Base-by-base conservation (phyloP, 805 yeast species). In the Teunomyces pallodes region DNA sequence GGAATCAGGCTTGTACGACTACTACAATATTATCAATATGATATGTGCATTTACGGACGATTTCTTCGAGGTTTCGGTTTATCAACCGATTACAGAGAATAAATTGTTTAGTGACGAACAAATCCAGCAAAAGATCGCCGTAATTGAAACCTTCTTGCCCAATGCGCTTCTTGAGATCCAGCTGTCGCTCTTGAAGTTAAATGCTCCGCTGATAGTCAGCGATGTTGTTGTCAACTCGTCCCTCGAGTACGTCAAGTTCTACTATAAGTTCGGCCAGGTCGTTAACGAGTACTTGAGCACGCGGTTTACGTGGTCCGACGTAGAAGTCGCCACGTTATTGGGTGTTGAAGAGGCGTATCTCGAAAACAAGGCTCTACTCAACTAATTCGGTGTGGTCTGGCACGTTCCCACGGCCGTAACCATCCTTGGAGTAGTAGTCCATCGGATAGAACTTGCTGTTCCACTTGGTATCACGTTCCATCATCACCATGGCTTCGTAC, bases 381-480 rank as follows among this genome's bases (percentile, higher is more conserved):
- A 29, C 8, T 27, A 41, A 29, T 5, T 30, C 35, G 9, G 43
- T 14, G 43, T 30, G 43, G 14, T 41, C 45, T 2, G 45, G 45
- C 7, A 42, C 29, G 9, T 46, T 33, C 9, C 97, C 97, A 54
- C 97, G 77, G 9, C 97, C 97, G 59, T 90, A 91, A 0, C 99
- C 98, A 45, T 90, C 87, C 56, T 80, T 79, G 6, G 86, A 83
- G 61, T 94, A 94, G 64, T 92, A 94, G 64, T 94, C 98, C 99
- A 94, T 94, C 8, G 97, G 97, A 62, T 94, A 94, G 48, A 76
- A 83, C 1, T 73, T 73, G 36, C 78, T 79, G 41, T 66, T 71
- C 81, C 94, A 87, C 66, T 72, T 76, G 32, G 70, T 70, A 59
- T 90, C 97, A 41, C 83, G 77, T 6, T 81, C 86, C 55, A 94